A percentile compares a stretch with the other conserved stretches of the same genome.
Evolutionary conservation across 2,329 filamentous ascomycete genomes (phyloP).

Genomic region (Aspergillus sp.): DNA sequence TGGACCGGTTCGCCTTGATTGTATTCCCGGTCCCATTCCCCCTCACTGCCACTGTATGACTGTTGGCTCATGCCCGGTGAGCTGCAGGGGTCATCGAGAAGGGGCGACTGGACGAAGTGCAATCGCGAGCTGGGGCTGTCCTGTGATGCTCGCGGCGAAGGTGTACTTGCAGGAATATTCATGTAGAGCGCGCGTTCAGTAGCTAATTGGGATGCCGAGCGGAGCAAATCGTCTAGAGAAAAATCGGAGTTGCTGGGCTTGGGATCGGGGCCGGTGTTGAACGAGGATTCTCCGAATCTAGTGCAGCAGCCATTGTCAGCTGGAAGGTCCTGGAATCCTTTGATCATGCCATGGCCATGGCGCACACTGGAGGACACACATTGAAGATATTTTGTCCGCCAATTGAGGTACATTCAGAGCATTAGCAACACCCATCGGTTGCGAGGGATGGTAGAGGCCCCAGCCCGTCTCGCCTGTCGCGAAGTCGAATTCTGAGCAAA

Average conservation of each 20-base stretch:
- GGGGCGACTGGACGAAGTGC: conserved; percentile 1
- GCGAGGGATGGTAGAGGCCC: not conserved
- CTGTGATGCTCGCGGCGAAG: conserved; percentile 17
- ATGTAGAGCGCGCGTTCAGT: conserved; percentile 27
- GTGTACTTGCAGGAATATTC: conserved; percentile 16
- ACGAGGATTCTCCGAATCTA: conserved; percentile 9
- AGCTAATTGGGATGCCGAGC: conserved; percentile 23
- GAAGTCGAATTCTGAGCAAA: conserved; percentile 6
- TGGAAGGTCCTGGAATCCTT: not conserved
- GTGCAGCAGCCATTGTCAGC: not conserved
- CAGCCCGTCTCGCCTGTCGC: not conserved
- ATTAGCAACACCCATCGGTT: not conserved
- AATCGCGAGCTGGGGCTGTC: conserved; percentile 11
- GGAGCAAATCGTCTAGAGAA: conserved; percentile 19
- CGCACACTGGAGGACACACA: not conserved
- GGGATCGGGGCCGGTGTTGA: conserved; percentile 6
- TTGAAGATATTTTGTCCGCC: conserved; percentile 6
- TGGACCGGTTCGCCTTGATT: conserved; percentile 17
- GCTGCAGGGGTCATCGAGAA: conserved; percentile 22
- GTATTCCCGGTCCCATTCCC: conserved; percentile 22
- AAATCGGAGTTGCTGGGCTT: not conserved
- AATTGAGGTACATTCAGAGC: not conserved
- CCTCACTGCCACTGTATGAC: conserved; percentile 24
- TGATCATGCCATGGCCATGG: not conserved
- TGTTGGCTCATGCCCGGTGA: conserved; percentile 26